A percentile compares a stretch with the other conserved stretches of the same genome.
phyloP scores from a whole-genome alignment of 2,329 filamentous ascomycete species.

The Sclerotinia subarctica region DNA sequence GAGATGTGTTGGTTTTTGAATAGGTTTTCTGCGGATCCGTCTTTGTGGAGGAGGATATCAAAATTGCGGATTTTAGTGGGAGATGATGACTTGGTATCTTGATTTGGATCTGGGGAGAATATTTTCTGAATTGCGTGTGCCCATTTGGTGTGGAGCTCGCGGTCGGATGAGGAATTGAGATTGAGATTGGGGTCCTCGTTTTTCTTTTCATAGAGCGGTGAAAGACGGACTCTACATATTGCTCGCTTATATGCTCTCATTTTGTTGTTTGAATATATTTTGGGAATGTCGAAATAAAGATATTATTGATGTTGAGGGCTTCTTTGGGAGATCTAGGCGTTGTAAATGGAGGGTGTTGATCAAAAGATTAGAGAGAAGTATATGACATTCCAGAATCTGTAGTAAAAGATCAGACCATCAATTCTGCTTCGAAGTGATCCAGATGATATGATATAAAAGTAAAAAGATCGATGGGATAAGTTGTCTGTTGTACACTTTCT shows the following conservation, averaged over 20 bases:
- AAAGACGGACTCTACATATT: not conserved
- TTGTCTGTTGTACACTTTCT: not conserved
- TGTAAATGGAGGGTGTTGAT: not conserved
- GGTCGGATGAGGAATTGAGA: not conserved
- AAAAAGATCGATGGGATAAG: not conserved
- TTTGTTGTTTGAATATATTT: not conserved
- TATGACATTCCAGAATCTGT: not conserved
- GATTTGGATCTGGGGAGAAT: not conserved
- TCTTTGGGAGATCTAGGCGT: no score
- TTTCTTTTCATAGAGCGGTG: not conserved
- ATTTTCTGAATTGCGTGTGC: not conserved
- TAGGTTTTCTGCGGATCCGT: slow-evolving; percentile 6
- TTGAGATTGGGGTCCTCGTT: not conserved
- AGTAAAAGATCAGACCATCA: not conserved
- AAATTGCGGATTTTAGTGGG: not conserved
- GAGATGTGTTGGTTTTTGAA: not conserved
- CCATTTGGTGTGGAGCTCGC: not conserved
- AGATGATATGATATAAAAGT: not conserved
- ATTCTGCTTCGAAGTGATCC: not conserved
- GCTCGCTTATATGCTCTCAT: not conserved
- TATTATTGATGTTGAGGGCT: no score
- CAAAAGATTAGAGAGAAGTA: not conserved
- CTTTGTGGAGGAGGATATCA: not conserved
- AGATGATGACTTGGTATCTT: not conserved
- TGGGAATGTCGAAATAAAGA: not conserved